phyloP scores from a whole-genome alignment of 2,329 filamentous ascomycete genomes.

The Fusarium transvaalense region DNA sequence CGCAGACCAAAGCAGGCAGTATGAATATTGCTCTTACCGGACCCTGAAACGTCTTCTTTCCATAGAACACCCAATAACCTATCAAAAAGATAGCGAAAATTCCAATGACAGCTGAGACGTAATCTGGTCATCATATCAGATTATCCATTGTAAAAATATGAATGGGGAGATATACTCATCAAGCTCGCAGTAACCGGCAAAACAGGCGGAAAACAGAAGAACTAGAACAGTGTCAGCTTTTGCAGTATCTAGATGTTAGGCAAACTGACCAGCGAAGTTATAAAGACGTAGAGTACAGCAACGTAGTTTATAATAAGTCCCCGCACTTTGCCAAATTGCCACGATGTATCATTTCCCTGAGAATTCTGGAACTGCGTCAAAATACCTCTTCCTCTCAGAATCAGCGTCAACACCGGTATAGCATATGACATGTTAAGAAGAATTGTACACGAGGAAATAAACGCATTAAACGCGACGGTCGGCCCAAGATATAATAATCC shows the following conservation, averaged over 20 bases:
- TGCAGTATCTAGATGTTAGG: accelerated
- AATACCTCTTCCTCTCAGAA: slow-evolving; percentile 17
- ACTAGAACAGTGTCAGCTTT: slow-evolving; percentile 12
- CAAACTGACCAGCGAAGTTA: slow-evolving; percentile 33
- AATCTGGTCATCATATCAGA: slow-evolving; percentile 44
- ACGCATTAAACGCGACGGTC: slow-evolving; percentile 39
- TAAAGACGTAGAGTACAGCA: slow-evolving; percentile 36
- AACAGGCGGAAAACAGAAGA: slow-evolving; percentile 41
- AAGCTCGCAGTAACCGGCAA: slow-evolving; percentile 32
- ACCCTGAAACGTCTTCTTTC: slow-evolving; percentile 37
- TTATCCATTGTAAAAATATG: accelerated
- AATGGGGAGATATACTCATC: slow-evolving; percentile 22
- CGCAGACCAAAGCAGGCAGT: accelerated
- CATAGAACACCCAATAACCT: slow-evolving; percentile 29
- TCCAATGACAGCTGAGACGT: slow-evolving; percentile 54
- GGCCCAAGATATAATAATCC: slow-evolving; percentile 37
- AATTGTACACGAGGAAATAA: slow-evolving; percentile 39
- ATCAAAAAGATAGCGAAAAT: slow-evolving; percentile 47
- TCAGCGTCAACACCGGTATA: slow-evolving; percentile 29
- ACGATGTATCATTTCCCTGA: slow-evolving; percentile 16
- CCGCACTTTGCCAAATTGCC: slow-evolving; percentile 18
- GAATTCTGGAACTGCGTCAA: slow-evolving; percentile 7
- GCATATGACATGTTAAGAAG: slow-evolving; percentile 41
- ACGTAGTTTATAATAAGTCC: slow-evolving; percentile 31
- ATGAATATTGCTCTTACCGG: slow-evolving; percentile 20